Percentiles rank a stretch among this genome's conserved stretches.
These are phyloP conservation scores for Polytrichum formosum DNA, from an alignment of 225 moss, liverwort and hornwort species.

Conservation along the genomic window DNA sequence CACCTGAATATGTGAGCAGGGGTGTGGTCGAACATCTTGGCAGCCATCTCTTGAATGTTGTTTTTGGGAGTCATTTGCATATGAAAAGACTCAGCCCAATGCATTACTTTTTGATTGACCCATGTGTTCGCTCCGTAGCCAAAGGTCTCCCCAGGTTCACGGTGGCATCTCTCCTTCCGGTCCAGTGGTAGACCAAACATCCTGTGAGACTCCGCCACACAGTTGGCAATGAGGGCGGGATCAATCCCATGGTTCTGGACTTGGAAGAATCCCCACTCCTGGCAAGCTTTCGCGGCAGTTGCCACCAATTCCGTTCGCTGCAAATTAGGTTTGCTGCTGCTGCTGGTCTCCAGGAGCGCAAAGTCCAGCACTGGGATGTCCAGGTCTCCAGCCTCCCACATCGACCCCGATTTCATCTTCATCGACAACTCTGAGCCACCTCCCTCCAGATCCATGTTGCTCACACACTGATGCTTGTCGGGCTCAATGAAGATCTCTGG, in stretches of 20 bases:
- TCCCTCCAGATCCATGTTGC: background rate
- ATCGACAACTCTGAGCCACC: background rate
- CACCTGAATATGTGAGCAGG: conserved; percentile 41
- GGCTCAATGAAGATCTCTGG: conserved; percentile 51
- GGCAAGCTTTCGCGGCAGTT: conserved; percentile 45
- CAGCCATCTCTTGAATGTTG: conserved; percentile 57
- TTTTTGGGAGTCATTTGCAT: conserved; percentile 53
- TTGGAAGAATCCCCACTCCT: conserved; percentile 83
- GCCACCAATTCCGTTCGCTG: conserved; percentile 29
- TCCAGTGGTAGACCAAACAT: conserved; percentile 71
- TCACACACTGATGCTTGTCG: conserved; percentile 38
- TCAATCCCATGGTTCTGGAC: conserved; percentile 75
- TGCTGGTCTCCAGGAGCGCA: conserved; percentile 29
- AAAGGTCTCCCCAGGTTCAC: conserved; percentile 33
- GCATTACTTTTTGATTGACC: conserved; percentile 51
- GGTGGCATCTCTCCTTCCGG: conserved; percentile 50
- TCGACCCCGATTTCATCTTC: too few relatives aligned
- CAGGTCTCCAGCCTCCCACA: conserved; percentile 18
- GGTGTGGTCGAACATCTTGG: conserved; percentile 38
- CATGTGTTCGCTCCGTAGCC: conserved; percentile 64
- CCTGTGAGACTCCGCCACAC: conserved; percentile 44
- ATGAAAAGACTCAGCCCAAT: conserved; percentile 66
- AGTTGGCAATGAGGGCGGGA: conserved; percentile 29
- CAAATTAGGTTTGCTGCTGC: background rate
- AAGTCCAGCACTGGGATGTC: conserved; percentile 56